Evolutionary conservation across 306 rosid genomes (phyloP).

Genomic region (Coriaria nepalensis): DNA sequence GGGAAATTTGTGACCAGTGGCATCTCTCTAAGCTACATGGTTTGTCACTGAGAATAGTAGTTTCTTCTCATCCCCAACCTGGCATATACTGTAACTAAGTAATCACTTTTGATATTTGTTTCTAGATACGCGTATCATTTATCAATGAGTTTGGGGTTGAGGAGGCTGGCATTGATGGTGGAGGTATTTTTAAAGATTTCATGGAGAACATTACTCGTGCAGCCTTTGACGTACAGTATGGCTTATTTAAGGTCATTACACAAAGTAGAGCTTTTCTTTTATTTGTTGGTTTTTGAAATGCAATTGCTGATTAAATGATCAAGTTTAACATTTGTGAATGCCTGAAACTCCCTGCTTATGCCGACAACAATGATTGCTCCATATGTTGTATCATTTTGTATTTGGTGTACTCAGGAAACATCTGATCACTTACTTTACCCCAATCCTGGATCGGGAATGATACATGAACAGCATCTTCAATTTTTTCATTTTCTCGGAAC

Average conservation of each 20-base stretch:
- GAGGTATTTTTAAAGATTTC: conserved; percentile 97
- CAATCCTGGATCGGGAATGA: conserved; percentile 99
- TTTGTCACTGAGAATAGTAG: background rate
- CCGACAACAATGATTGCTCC: background rate
- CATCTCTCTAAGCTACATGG: too few relatives aligned
- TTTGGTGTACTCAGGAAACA: conserved; percentile 59
- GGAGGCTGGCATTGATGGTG: conserved; percentile 99
- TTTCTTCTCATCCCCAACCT: background rate
- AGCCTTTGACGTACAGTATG: conserved; percentile 97
- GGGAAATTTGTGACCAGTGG: background rate
- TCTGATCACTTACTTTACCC: conserved; percentile 90
- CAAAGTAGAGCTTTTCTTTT: background rate
- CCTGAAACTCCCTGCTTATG: background rate
- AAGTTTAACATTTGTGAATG: too few relatives aligned
- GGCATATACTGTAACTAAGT: conserved; percentile 4
- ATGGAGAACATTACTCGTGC: conserved; percentile 99
- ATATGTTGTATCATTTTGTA: conserved; percentile 12
- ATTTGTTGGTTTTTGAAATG: conserved; percentile 1
- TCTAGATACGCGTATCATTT: conserved; percentile 88
- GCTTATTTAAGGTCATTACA: conserved; percentile 70
- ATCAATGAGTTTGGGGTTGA: conserved; percentile 98
- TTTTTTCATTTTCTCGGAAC: conserved; percentile 92
- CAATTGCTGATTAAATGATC: too few relatives aligned
- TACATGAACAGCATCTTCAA: conserved; percentile 95
- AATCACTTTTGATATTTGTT: conserved; percentile 11